These are phyloP conservation scores for Fraxinus ornus DNA, from an alignment of 305 asterid genomes.

Conservation along the genomic window DNA sequence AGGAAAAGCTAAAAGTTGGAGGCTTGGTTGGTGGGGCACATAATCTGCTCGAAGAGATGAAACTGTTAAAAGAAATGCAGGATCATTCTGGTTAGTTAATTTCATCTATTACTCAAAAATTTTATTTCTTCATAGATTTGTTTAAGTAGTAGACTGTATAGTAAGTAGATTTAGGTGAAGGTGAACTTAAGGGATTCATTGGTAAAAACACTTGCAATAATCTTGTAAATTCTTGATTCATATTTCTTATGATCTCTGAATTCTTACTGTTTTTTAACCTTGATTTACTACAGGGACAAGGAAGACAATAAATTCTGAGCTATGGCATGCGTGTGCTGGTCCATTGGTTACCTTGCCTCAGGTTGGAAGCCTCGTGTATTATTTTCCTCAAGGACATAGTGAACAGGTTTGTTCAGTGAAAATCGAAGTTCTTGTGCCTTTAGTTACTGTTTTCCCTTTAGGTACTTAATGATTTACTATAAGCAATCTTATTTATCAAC, in stretches of 20 bases:
- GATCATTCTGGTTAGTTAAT: constrained; percentile 58
- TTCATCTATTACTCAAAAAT: constrained; percentile 4
- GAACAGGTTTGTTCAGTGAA: constrained; percentile 61
- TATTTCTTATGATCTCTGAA: neutral
- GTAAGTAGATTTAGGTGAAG: neutral
- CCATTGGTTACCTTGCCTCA: constrained; percentile 91
- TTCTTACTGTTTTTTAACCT: constrained; percentile 1
- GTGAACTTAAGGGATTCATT: neutral
- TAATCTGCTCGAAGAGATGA: constrained; percentile 78
- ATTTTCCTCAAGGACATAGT: constrained; percentile 97
- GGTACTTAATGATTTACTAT: neutral
- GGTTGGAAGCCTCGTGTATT: constrained; percentile 87
- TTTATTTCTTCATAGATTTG: neutral
- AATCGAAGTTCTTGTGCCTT: neutral
- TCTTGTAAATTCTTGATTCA: neutral
- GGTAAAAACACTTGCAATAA: neutral
- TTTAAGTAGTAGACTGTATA: neutral
- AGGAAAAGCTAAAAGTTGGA: constrained; percentile 57
- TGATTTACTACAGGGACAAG: constrained; percentile 46
- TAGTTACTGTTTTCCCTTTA: neutral
- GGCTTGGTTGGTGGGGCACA: constrained; percentile 53
- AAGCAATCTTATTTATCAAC: neutral
- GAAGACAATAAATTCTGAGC: constrained; percentile 74
- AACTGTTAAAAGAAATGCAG: constrained; percentile 86
- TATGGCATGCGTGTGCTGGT: constrained; percentile 99